A percentile compares a stretch with the other conserved stretches of the same genome.
These are phyloP conservation scores for Solanum pinnatisectum DNA, from an alignment of 257 asterid genomes.

Conservation along the genomic window DNA sequence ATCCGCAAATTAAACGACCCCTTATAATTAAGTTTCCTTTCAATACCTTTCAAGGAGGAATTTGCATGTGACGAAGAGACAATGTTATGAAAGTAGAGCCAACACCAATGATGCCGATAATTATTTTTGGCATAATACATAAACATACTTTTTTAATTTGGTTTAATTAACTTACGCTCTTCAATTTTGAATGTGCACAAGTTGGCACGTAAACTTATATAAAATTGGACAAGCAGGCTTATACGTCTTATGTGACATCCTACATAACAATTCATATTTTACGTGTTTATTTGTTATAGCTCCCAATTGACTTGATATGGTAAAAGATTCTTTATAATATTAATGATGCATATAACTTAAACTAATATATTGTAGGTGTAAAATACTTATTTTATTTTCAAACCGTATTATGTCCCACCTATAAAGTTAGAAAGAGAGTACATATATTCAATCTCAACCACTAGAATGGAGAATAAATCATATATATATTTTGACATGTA, in stretches of 20 bases:
- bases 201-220: no score
- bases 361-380: no score
- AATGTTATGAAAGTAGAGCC: background rate
- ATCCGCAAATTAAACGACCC: background rate
- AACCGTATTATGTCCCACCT: background rate
- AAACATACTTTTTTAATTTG: no score
- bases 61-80: background rate
- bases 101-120: rapidly evolving
- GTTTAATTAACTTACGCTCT: no score
- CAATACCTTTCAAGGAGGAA: background rate
- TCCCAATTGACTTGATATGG: rapidly evolving
- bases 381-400: background rate
- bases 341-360: background rate
- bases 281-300: no score
- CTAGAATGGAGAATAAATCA: background rate
- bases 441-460: background rate
- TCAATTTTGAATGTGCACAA: rapidly evolving
- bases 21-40: background rate
- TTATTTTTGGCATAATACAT: no score
- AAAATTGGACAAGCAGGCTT: no score
- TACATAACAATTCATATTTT: rapidly evolving
- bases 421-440: background rate
- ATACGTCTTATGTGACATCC: no score
- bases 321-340: no score
- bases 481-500: background rate